Evolutionary conservation across 768 basidiomycete species (phyloP), one percentile per base, ranked within the genome.

Genomic region (Boletellus sp.): DNA sequence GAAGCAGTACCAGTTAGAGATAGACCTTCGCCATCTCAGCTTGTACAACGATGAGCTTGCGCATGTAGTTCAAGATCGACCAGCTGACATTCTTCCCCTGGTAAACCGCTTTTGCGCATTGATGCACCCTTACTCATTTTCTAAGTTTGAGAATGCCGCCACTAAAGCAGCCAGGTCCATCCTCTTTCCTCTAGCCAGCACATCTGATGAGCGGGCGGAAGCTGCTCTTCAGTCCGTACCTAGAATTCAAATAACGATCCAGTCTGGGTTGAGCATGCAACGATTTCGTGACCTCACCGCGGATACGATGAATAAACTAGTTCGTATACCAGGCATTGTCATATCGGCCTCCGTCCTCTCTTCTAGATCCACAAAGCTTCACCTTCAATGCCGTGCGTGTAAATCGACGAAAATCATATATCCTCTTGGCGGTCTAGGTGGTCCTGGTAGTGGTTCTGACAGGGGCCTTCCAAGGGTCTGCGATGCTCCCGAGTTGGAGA

Each of bases 261-360:
- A 79, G 61, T 93, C 92, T n/a, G 90, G 88, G 6, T 79, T 95
- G 57, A 95, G 95, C 70, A 78, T 98, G 73, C 81, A 90, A 46
- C 92, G 90, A 66, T 96, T 98, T 67, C 84, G 96, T 36, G 93
- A 94, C 37, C 81, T 99, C 36, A 90, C 89, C 0, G 96, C 96
- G 10, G 81, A 94, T 59, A 93, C 88, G 19, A 89, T 98, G 78
- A 94, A 93, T 63, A 94, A 90, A 64, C 84, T 99, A 37, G 94
- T 99, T 33, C 89, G 96, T 51, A 81, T 97, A 37, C 96, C 96
- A 2, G 96, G 96, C 28, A 99, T 99, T 60, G 94, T 98, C 65
- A 97, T 98, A 65, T 94, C 94, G 28, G 91, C 96, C 0, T 95
- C 94, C 10, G 86, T 93, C 16, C 79, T 98, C 19, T 90, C 93